Evolutionary conservation across 2,329 filamentous ascomycete species (phyloP).

Genomic region (Pseudogymnoascus sp.): DNA sequence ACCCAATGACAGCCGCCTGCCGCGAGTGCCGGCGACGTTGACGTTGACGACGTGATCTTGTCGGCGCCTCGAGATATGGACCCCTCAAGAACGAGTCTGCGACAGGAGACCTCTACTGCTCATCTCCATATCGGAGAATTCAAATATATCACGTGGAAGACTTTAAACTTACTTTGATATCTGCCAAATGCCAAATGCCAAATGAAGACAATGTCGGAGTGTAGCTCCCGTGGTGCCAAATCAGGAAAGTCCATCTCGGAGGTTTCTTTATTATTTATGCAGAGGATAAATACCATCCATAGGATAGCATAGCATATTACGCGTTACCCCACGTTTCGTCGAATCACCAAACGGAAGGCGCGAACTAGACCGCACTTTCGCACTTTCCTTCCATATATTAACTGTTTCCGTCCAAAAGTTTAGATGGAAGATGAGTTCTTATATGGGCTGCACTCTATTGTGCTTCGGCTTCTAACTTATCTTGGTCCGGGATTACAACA

Average conservation of each 20-base stretch:
- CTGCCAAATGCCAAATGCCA: not conserved
- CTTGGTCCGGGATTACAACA: not conserved
- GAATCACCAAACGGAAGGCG: not conserved
- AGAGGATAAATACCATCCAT: not conserved
- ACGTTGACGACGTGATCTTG: not conserved
- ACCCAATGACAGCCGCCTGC: not conserved
- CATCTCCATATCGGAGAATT: too few species aligned
- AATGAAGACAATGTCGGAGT: not conserved
- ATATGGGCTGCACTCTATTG: not conserved
- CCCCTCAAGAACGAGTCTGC: not conserved
- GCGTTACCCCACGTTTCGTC: not conserved
- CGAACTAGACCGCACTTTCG: not conserved
- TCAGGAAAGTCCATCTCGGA: not conserved
- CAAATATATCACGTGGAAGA: not conserved
- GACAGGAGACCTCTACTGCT: not conserved
- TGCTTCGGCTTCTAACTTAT: not conserved
- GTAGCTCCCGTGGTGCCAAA: not conserved
- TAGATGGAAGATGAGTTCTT: not conserved
- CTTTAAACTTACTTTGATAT: not conserved
- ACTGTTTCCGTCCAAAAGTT: not conserved
- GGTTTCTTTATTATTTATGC: not conserved
- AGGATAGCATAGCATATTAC: not conserved
- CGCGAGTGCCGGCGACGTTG: not conserved
- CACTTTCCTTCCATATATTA: not conserved
- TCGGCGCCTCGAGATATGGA: not conserved